Evolutionary conservation across 2,329 filamentous ascomycete species (phyloP), one percentile per base, ranked within the genome.

Genomic region (Epichloe sibirici): DNA sequence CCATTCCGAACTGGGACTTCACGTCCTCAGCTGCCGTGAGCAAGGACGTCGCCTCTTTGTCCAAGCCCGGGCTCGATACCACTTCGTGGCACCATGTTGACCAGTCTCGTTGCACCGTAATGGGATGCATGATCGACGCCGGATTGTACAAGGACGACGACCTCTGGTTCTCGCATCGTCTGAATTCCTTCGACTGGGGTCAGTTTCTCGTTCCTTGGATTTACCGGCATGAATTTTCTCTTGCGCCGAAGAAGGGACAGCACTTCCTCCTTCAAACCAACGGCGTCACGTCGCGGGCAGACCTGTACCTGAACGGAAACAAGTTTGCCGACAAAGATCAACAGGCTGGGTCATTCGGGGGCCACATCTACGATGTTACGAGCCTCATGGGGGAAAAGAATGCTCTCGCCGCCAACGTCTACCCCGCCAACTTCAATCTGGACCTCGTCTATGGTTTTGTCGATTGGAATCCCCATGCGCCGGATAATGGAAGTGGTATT

Each of bases 401-500:
- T 57, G 73, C 74, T 0, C 56, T 85, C 2, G 66, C 77, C 1
- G 71, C 83, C 17, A 69, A 70, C 40, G 75, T 73, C 0, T 73
- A 82, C 56, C 79, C 80, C 0, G 82, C 80, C 0, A 69, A 80
- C 56, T 83, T 82, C 60, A 70, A 76, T 15, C 71, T 74, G 25
- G 79, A 84, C 55, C 74, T 84, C 50, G 79, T 75, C 0, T 64
- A 81, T 9, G 78, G 57, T 15, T 61, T 56, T 21, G 59, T 61
- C 35, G 58, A 61, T 53, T 61, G 59, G 59, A 61, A 58, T 38
- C 59, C 59, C 7, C 57, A 76, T 51, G 78, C 80, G 0, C 73
- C 77, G 0, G 81, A 84, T 60, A 82, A 83, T 46, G 80, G 80
- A 2, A 82, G 79, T 0, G 81, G 81, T 0, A 68, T 85, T 8